Evolutionary conservation across 495 filamentous ascomycete genomes (phyloP).

Genomic region (Talaromyces adpressus): DNA sequence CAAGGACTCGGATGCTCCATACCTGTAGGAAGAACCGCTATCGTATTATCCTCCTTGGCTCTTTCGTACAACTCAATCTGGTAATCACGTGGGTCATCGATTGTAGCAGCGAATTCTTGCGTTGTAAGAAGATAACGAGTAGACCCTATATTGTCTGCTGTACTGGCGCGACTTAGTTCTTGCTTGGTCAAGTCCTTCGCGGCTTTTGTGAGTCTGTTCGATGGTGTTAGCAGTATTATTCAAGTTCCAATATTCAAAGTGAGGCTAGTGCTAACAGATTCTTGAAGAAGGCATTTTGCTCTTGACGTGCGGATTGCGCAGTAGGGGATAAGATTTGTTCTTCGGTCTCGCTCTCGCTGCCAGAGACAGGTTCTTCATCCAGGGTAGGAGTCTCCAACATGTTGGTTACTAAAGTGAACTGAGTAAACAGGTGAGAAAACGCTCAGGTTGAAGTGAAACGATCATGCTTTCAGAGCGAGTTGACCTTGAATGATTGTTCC

Average conservation of each 20-base stretch:
- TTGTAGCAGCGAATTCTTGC: constrained; percentile 31
- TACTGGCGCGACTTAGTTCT: constrained; percentile 17
- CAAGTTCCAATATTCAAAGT: not conserved
- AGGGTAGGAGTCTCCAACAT: not conserved
- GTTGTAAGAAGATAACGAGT: constrained; percentile 37
- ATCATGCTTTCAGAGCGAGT: not conserved
- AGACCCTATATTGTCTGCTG: constrained; percentile 30
- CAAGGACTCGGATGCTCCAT: constrained; percentile 1
- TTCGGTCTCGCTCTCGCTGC: not conserved
- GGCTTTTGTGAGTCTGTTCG: constrained; percentile 33
- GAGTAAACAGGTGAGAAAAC: not conserved
- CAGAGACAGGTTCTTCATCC: not conserved
- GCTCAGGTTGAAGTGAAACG: not conserved
- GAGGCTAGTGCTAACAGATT: constrained; percentile 13
- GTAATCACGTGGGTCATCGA: constrained; percentile 76
- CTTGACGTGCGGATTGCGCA: constrained; percentile 12
- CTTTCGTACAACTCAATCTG: constrained; percentile 88
- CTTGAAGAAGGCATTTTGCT: not conserved
- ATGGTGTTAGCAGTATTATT: constrained; percentile 6
- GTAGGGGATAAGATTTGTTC: not conserved
- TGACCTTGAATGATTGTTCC: not conserved
- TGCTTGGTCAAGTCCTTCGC: constrained; percentile 26
- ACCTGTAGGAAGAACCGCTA: constrained; percentile 95
- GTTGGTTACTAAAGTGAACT: not conserved
- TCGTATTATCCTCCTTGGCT: constrained; percentile 80